Percentiles rank a stretch among this genome's conserved stretches.
These are phyloP conservation scores for Rossbeevera mucosa DNA, from an alignment of 768 basidiomycete species.

Conservation along the genomic window DNA sequence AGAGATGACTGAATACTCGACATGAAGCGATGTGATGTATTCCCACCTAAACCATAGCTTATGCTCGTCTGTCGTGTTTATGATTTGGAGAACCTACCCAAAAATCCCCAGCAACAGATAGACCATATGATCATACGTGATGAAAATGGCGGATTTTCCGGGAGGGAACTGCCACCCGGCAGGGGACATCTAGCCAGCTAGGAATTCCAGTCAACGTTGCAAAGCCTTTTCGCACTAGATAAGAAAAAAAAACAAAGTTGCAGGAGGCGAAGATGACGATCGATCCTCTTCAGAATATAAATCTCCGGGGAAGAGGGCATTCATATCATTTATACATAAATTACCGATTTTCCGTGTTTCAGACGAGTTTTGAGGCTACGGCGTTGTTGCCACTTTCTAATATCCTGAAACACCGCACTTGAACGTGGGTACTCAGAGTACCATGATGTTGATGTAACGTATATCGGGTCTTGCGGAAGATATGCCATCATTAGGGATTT, in stretches of 20 bases:
- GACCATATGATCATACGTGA: background rate
- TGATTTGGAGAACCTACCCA: conserved; percentile 10
- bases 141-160: background rate
- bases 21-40: conserved; percentile 10
- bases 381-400: background rate
- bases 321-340: background rate
- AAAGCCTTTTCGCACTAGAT: background rate
- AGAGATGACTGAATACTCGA: conserved; percentile 17
- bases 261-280: background rate
- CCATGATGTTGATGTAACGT: background rate
- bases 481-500: background rate
- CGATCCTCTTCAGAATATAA: background rate
- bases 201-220: background rate
- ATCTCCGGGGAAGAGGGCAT: background rate
- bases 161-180: background rate
- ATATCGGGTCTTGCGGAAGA: background rate
- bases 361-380: background rate
- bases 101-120: conserved; percentile 17
- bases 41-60: conserved; percentile 17
- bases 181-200: background rate
- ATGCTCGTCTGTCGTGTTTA: background rate
- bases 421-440: background rate
- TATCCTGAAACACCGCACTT: background rate
- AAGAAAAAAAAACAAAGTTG: background rate
- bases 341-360: background rate